Base-by-base conservation (phyloP, 306 rosid species). In the Trifolium repens region DNA sequence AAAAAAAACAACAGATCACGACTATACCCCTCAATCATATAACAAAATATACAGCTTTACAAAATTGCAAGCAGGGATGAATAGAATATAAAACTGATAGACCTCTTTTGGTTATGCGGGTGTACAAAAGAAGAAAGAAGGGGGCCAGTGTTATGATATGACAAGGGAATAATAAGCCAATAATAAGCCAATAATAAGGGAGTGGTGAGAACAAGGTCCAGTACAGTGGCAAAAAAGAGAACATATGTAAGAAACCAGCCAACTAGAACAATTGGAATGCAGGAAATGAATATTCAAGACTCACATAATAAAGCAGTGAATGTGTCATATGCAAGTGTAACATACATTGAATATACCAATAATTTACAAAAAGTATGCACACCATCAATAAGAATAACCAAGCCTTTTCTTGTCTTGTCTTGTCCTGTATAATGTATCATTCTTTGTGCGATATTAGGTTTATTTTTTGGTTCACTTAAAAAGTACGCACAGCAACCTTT, bases 401-500 rank as follows among this genome's bases (percentile, higher is more conserved):
- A 34, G 26, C 22, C 46, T 34, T n/a, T 37, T 37, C 42, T 37
- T 37, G 42, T 37, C 42, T 43, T 43, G 27, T 37, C 42, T 37
- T 37, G 42, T 37, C 42, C 11, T 43, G 27, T 26, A 14, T 34
- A 26, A 58, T 4, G 15, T 5, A 58, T 10, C 64, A 58, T 58
- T 65, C 52, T 10, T 60, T 13, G 39, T 27, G 39, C 15, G 10
- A 60, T 22, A 60, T 30, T 27, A 60, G 10, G 10, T 60, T 59
- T 60, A 60, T 7, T 60, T 60, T 27, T 7, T 14, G 17, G 19
- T 30, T 60, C 17, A 19, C 17, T 6, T 30, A 27, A 46, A 60
- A 47, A 14, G 40, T 27, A 46, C 27, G 72, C 72, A n/a, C 37
- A 26, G 10, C 89, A 88, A 22, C 73, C 84, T 71, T 85, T 89